A percentile compares a stretch with the other conserved stretches of the same genome.
Evolutionary conservation across 2,329 filamentous ascomycete species (phyloP).

Genomic region (Neopestalotiopsis sp.): DNA sequence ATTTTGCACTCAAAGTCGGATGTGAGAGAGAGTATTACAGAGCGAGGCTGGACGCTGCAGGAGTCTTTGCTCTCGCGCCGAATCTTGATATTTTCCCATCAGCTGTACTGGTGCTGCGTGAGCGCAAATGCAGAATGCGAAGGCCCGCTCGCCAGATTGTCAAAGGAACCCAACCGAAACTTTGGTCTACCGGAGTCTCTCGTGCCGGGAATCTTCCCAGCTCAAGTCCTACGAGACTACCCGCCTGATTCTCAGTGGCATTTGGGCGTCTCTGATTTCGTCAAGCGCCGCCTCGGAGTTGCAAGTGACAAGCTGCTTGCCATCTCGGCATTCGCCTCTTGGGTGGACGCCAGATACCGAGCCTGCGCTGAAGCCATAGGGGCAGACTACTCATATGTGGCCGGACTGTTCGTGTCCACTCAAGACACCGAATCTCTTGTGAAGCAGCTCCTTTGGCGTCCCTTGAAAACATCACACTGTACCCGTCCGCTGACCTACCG

Average conservation of each 20-base stretch:
- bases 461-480: constrained; percentile 11
- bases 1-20: not conserved
- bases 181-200: constrained; percentile 24
- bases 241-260: constrained; percentile 24
- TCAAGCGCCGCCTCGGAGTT: constrained; percentile 22
- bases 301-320: constrained; percentile 28
- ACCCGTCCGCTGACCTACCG: not conserved
- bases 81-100: constrained; percentile 26
- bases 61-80: constrained; percentile 27
- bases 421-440: not conserved
- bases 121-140: constrained; percentile 26
- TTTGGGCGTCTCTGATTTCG: constrained; percentile 22
- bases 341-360: constrained; percentile 19
- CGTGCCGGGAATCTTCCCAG: constrained; percentile 23
- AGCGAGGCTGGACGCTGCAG: constrained; percentile 29
- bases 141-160: not conserved
- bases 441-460: constrained; percentile 7
- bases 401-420: not conserved
- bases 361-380: constrained; percentile 1
- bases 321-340: constrained; percentile 27
- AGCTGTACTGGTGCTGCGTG: constrained; percentile 27
- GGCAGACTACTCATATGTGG: not conserved
- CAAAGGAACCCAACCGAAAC: constrained; percentile 19
- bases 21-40: constrained; percentile 21
- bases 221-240: constrained; percentile 24